Evolutionary conservation across 139 green algal species (phyloP), one percentile per base, ranked within the genome.

Genomic region (Volvox africanus): DNA sequence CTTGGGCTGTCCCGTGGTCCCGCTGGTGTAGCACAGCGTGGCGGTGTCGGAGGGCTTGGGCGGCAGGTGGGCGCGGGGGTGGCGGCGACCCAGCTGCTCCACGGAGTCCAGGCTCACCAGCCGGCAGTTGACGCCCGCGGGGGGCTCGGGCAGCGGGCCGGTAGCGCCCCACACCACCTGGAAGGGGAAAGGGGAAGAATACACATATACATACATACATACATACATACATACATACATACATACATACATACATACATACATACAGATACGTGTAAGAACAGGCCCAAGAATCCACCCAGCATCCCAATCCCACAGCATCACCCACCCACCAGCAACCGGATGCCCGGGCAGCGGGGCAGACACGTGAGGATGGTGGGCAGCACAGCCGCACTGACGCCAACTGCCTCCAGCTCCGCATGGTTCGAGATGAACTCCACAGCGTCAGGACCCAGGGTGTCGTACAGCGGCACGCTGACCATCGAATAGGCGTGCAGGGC

Each of bases 11-110:
- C 97, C 97, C 11, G 97, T 97, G 36, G 97, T 99, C 62, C 97
- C 97, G 73, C 89, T 97, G n/a, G 98, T 99, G 96, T 99, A 99
- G 94, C 96, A 99, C 55, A 99, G 97, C n/a, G 96, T 97, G 44
- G 97, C 97, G 1, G 97, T 82, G 89, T 99, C 97, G 26, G 91
- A 91, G 17, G 97, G 96, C 61, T 96, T 92, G 11, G 97, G 96
- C 21, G 98, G 97, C 30, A 96, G 92, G 94, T 99, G 98, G 12
- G 98, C 93, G 9, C 93, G 91, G 24, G 96, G 95, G 90, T 98
- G 93, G 62, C 96, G 93, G 13, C 95, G 88, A 1, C 97, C 97
- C 77, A 97, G 87, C 11, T 89, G 89, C 71, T 95, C 91, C 55
- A 98, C 77, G 32, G 95, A 92, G 78, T 97, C 94, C 78, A 98